Evolutionary conservation across 2,329 filamentous ascomycete species (phyloP).

Genomic region (Penicillium sp.): DNA sequence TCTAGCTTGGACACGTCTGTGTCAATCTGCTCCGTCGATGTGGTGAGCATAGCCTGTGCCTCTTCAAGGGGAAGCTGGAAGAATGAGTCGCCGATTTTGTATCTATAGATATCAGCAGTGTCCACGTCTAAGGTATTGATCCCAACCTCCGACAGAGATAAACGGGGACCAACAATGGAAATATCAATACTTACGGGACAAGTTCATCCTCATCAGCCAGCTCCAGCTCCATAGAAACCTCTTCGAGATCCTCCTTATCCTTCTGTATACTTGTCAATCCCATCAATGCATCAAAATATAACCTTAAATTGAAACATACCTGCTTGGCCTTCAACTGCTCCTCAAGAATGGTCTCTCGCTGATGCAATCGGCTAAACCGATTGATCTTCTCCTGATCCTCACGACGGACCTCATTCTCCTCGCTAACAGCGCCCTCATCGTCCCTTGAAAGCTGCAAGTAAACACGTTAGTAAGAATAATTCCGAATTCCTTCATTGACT

Average conservation of each 20-base stretch:
- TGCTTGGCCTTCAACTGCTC: constrained; percentile 79
- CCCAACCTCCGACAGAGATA: no score
- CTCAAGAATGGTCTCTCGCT: constrained; percentile 75
- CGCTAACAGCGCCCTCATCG: constrained; percentile 74
- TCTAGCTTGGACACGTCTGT: constrained; percentile 74
- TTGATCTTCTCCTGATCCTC: constrained; percentile 99
- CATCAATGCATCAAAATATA: no score
- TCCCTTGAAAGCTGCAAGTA: constrained; percentile 78
- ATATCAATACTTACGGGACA: constrained; percentile 68
- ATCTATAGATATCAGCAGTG: constrained; percentile 55
- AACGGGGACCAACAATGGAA: no score
- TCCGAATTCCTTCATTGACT: background rate
- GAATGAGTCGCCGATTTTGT: constrained; percentile 96
- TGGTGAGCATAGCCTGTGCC: constrained; percentile 79
- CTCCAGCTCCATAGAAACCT: constrained; percentile 87
- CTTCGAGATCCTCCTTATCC: constrained; percentile 96
- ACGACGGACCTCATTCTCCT: constrained; percentile 90
- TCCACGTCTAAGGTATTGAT: background rate
- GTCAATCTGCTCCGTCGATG: constrained; percentile 72
- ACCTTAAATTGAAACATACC: constrained; percentile 40
- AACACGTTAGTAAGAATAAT: background rate
- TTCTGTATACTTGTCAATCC: constrained; percentile 60
- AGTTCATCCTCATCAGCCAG: constrained; percentile 93
- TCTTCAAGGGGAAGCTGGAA: constrained; percentile 81
- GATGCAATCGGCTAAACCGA: constrained; percentile 90